Base-by-base conservation (phyloP, 306 rosid genomes). In the Quercus bicolor region DNA sequence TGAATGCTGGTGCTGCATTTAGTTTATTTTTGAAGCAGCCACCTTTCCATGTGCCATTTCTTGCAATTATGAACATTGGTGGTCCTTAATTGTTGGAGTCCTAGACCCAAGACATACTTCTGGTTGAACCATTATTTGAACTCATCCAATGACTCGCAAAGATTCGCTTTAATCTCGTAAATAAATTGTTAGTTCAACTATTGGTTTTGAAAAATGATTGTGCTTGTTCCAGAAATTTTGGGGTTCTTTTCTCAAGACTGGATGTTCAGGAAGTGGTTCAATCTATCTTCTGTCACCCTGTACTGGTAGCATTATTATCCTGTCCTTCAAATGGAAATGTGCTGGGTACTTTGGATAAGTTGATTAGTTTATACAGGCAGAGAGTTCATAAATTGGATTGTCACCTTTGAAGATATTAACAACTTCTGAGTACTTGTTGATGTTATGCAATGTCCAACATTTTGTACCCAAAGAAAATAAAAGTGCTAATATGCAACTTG, bases 31-130 rank as follows among this genome's bases (percentile, higher is more conserved):
- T 94, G 80, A 85, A 83, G 88, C 86, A 84, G 79, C 74, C 81
- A 18, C 97, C 98, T 82, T 94, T 90, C 86, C 91, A 89, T 84
- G 91, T 94, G 77, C 43, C 89, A 65, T 89, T 92, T 78, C 86
- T 92, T 62, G 91, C 97, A 72, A 68, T 87, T 72, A 90, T 94
- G 93, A 87, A 86, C 82, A 76, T 73, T 77, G 78, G 56, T 70
- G 86, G 86, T 78, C 86, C 78, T 86, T 62, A 3, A 65, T 20
- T 72, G 29, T 73, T 83, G 7, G 85, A 84, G 66, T 85, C 87
- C 70, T 73, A 86, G 73, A 87, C 91, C 54, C 87, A 71, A 81
- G 86, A 86, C 74, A 80, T 86, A 59, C 88, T 95, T 79, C 81
- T 86, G 74, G 80, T 71, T 73, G 77, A 86, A 40, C 89, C 91